phyloP scores from a whole-genome alignment of 1,284 basidiomycete genomes.

The Farysia itapuensis region DNA sequence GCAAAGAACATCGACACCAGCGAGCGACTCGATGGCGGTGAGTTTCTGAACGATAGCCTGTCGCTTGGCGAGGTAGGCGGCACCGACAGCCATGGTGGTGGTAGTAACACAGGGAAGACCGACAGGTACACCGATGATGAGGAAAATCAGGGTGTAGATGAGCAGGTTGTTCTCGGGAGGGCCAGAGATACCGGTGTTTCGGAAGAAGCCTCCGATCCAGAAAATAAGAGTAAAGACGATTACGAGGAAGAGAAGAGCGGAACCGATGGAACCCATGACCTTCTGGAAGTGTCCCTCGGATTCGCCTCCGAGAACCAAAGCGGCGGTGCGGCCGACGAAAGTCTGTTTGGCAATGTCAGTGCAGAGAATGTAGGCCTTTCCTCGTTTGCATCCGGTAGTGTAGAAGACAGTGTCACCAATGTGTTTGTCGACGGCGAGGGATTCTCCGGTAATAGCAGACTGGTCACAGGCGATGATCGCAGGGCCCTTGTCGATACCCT shows the following conservation, averaged over 20 bases:
- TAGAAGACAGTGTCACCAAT: conserved; percentile 64
- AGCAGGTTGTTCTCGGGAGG: conserved; percentile 65
- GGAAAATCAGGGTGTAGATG: conserved; percentile 64
- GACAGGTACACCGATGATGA: conserved; percentile 67
- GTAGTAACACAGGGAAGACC: conserved; percentile 66
- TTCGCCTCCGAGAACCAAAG: conserved; percentile 61
- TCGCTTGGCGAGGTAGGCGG: conserved; percentile 65
- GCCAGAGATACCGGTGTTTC: conserved; percentile 62
- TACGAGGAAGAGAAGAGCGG: conserved; percentile 65
- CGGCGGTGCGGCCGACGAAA: conserved; percentile 64
- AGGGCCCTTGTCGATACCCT: conserved; percentile 63
- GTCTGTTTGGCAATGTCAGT: conserved; percentile 64
- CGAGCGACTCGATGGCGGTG: conserved; percentile 67
- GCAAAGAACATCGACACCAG: conserved; percentile 67
- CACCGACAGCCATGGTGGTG: conserved; percentile 66
- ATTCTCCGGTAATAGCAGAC: conserved; percentile 66
- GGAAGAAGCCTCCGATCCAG: conserved; percentile 65
- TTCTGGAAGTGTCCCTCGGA: conserved; percentile 64
- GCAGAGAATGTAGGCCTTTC: conserved; percentile 64
- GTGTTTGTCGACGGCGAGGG: conserved; percentile 66
- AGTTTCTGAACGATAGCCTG: conserved; percentile 69
- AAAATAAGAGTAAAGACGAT: conserved; percentile 63
- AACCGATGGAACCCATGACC: conserved; percentile 65
- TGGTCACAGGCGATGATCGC: conserved; percentile 65
- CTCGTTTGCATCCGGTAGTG: conserved; percentile 64